Evolutionary conservation across 75 land plant genomes (phyloP), one percentile per base, ranked within the genome.

Genomic region (Pinus tabuliformis): DNA sequence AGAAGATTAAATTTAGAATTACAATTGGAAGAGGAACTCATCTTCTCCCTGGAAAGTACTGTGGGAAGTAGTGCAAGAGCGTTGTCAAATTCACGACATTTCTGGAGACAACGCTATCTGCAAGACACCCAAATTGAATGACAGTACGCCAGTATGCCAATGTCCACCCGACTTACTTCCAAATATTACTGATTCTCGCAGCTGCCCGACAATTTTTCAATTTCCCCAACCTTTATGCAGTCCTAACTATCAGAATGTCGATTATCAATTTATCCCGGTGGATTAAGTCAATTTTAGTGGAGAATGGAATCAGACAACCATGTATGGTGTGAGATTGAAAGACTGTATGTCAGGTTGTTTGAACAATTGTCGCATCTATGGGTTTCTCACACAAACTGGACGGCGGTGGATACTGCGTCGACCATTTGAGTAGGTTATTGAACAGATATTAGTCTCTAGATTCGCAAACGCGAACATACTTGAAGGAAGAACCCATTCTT

Each of bases 1-100:
- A n/a, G 90, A 60, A 73, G 88, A 33, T 39, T 88, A 6, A 87
- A 81, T 5, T 6, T 90, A 73, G 92, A 85, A 58, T 65, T 77
- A 88, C 72, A 85, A 84, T 1, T 21, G 26, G 52, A 4, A 13
- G n/a, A 22, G 15, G 21, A 49, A 39, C n/a, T 13, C 15, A 20
- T 28, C 36, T 16, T 8, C 17, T n/a, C 39, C 49, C 5, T 42
- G 73, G 73, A 17, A 71, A 11, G 6, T 16, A 14, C 13, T 30
- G 24, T 71, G 73, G 73, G 1, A 20, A 3, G 52, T 52, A 8
- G 17, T 39, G 4, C 39, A 18, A 7, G 15, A 11, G 9, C 30
- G 20, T 24, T 70, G 72, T 28, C 18, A 7, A 17, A 13, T 70
- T 70, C 45, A 70, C 14, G 72, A 45, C 4, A 17, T 14, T 18